Evolutionary conservation across 192 early-diverging fungal species (phyloP), one percentile per base, ranked within the genome.

Genomic region (Podila epigama): DNA sequence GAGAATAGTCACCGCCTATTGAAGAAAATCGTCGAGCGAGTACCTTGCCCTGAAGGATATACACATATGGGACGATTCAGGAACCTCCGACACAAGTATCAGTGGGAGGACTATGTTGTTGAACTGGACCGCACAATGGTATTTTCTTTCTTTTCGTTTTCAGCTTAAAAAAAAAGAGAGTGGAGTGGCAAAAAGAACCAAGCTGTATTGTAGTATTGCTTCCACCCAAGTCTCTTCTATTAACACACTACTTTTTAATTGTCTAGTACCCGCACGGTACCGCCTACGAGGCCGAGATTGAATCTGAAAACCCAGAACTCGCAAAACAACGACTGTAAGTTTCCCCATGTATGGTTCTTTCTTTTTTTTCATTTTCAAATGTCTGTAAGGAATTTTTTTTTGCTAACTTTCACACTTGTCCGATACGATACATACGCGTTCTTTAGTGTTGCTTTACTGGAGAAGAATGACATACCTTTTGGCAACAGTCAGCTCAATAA

Each of bases 201-300:
- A n/a, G n/a, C n/a, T n/a, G n/a, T n/a, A n/a, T n/a, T n/a, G n/a
- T n/a, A n/a, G n/a, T n/a, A n/a, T n/a, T n/a, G n/a, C n/a, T n/a
- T n/a, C n/a, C n/a, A n/a, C n/a, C n/a, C n/a, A n/a, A n/a, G n/a
- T n/a, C n/a, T n/a, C n/a, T n/a, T n/a, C n/a, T n/a, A 48, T 48
- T 22, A 48, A 48, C 44, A 48, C 20, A 15, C 44, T 4, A 44
- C 6, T 15, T 16, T 5, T n/a, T n/a, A n/a, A n/a, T n/a, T n/a
- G n/a, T n/a, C 44, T 54, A 75, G 71, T 77, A 77, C 37, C 66
- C 66, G 5, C 73, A 77, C 37, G 73, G 73, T 12, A 60, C 56
- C 3, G 66, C 66, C 7, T 77, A 77, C 15, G 73, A 77, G 22
- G 57, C 58, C 8, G 73, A 77, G 25, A 77, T 77, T 31, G 73